Evolutionary conservation across 257 asterid species (phyloP), one percentile per base, ranked within the genome.

Genomic region (Coffea eugenioides): DNA sequence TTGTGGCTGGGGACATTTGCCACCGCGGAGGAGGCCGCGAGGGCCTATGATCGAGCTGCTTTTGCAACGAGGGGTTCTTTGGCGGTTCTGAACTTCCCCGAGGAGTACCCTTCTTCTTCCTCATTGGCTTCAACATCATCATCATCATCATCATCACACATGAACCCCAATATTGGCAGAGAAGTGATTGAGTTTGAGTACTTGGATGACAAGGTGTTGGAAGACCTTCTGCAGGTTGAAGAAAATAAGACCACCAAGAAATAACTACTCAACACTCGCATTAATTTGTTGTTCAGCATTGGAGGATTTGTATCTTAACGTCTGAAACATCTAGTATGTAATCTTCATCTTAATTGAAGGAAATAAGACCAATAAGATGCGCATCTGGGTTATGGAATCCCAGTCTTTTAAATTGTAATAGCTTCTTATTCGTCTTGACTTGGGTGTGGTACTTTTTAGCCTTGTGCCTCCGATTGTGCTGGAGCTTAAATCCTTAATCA

Each of bases 21-120:
- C 4, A 92, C 96, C 0, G 92, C 92, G 1, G 97, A 85, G 78
- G 96, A 87, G n/a, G 97, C 97, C 0, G 97, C 96, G 0, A 83
- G 93, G 52, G 97, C 96, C 0, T 91, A 92, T 16, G 97, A 92
- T 41, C 76, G 83, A 62, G 96, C 97, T 3, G 97, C 97, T 23
- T 83, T 84, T 51, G 67, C 72, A 2, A 89, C 88, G 93, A 81
- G 92, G 65, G 96, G 97, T 5, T 76, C 82, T 8, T 9, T 89
- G 46, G 97, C 97, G 0, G 85, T 92, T 15, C 96, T 92, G 15
- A 92, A 92, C 72, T 92, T 92, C 70, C 96, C 97, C 1, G 73
- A 87, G 1, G 97, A 92, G 57, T 84, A 89, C 77, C 91, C 95
- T 1, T 56, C 82, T 18, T 71, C 77, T 18, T 71, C 77, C 71